Evolutionary conservation across 2,329 filamentous ascomycete species (phyloP), one percentile per base, ranked within the genome.

Genomic region (Kalaharituber pfeilii): DNA sequence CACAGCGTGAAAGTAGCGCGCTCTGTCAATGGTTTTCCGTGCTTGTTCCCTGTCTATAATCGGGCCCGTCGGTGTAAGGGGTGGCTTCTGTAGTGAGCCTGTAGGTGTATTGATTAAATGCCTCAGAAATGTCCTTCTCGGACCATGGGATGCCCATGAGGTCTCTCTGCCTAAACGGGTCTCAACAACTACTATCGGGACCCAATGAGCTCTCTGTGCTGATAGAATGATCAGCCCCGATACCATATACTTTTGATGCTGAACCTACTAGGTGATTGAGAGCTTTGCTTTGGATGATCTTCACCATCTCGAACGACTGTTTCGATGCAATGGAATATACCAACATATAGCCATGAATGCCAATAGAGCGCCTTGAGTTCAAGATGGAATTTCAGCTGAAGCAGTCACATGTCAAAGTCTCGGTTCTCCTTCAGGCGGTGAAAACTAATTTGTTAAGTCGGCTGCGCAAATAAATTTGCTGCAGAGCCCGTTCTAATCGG

Each of bases 361-460:
- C 91, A 68, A 98, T 96, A 66, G 96, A 96, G 68, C 96, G 89
- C 73, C 96, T 96, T 59, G 86, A 94, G 70, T 95, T 96, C 58
- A 98, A 75, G 61, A 96, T 95, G 67, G 86, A 94, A 74, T 98
- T 30, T 29, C 29, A 57, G 55, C 51, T 53, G 55, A 25, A 56
- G 45, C 33, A 24, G 49, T 8, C 55, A 45, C 30, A 59, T 55
- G 30, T 51, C 50, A 11, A 53, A 51, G 26, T 49, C 44, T 28
- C 50, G 54, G n/a, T 59, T 60, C 25, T 57, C 53, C 18, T 55
- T 44, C 18, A 53, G 55, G 29, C 57, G 58, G 13, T 53, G 53
- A 42, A 60, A 55, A 30, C 52, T 56, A 39, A 60, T 52, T 28
- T 57, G 57, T 27, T 57, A 49, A 24, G 59, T 42, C n/a, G 49